Percentiles rank a stretch among this genome's conserved stretches.
phyloP scores from a whole-genome alignment of 1,284 basidiomycete genomes.

The Inonotus obliquus region DNA sequence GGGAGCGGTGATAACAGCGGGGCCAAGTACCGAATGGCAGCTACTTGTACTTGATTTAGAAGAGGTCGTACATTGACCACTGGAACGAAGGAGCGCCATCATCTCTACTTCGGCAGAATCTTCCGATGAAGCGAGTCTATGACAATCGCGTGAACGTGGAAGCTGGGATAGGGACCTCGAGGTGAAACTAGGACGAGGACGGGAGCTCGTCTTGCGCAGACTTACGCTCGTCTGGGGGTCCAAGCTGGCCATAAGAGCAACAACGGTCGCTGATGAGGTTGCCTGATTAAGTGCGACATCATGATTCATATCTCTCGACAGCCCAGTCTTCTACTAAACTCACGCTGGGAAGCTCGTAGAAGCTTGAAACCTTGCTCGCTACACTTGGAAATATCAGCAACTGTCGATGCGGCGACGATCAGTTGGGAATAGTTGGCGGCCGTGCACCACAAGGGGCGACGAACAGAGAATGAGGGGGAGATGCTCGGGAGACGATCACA shows the following conservation, averaged over 20 bases:
- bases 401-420: not conserved
- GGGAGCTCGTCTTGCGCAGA: not conserved
- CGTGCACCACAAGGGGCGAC: not conserved
- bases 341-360: not conserved
- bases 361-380: not conserved
- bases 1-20: not conserved
- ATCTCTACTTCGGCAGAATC: not conserved
- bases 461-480: not conserved
- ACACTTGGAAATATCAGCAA: not conserved
- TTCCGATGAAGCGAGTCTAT: not conserved
- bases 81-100: not conserved
- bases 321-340: not conserved
- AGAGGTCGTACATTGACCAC: not conserved
- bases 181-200: not conserved
- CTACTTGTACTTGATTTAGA: not conserved
- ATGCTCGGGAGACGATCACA: not conserved
- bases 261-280: conserved; percentile 2
- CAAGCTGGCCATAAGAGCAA: not conserved
- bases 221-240: not conserved
- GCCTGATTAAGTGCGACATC: conserved; percentile 8
- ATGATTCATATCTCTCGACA: not conserved
- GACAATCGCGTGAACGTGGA: not conserved
- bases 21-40: not conserved
- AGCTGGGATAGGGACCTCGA: not conserved
- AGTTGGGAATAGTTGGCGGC: not conserved